Evolutionary conservation across 2,329 filamentous ascomycete species (phyloP).

Genomic region (Neopestalotiopsis sp.): DNA sequence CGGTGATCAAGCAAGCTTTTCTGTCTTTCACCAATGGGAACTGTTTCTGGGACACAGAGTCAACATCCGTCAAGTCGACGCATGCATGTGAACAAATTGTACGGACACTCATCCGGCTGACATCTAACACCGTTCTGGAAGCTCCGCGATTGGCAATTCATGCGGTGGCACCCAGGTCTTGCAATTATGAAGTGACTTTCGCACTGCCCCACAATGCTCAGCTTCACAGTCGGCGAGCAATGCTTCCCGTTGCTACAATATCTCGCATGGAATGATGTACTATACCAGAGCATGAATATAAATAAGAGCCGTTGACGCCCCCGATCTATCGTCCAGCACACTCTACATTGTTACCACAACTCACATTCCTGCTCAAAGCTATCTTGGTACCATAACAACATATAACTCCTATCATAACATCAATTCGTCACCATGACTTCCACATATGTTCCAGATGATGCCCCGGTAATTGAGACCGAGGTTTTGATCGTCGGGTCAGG

Average conservation of each 20-base stretch:
- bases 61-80: background rate
- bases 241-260: background rate
- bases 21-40: background rate
- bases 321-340: background rate
- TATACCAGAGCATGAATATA: background rate
- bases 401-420: background rate
- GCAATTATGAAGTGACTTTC: background rate
- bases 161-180: background rate
- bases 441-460: background rate
- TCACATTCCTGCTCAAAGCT: background rate
- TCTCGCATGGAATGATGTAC: background rate
- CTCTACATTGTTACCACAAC: background rate
- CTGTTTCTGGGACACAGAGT: background rate
- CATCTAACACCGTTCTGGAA: background rate
- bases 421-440: background rate
- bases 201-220: background rate
- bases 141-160: background rate
- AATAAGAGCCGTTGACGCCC: background rate
- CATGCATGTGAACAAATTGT: background rate
- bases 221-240: background rate
- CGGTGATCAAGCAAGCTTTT: background rate
- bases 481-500: constrained; percentile 30
- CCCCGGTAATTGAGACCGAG: background rate
- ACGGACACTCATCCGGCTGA: background rate
- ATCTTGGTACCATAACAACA: background rate